Evolutionary conservation across 169 alveolate species (phyloP), one percentile per base, ranked within the genome.

Genomic region (Toxoplasma gondii): DNA sequence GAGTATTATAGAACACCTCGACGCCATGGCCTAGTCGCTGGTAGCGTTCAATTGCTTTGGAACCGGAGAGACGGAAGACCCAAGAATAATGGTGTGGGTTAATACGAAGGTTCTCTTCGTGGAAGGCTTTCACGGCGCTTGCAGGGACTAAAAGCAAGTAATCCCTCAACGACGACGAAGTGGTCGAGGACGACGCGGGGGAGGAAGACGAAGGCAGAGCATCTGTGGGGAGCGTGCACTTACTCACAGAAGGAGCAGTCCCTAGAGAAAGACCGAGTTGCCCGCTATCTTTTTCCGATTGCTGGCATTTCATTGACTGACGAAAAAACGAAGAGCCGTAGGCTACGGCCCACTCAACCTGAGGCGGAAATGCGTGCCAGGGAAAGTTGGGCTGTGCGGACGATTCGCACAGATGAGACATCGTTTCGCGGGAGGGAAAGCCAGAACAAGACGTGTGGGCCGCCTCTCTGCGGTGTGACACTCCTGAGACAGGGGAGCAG

Each of bases 1-100:
- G 90, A 10, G 90, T 39, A 31, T 82, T 82, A 38, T 82, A 82
- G 90, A 82, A 82, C 19, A 82, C 90, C 24, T 82, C 90, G 38
- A 82, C 90, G 64, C 90, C 90, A 17, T 36, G 90, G 39, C 90
- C 90, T 29, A 82, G 69, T 43, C 64, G 90, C 67, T 82, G 90
- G 67, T 29, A 82, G 38, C 41, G 10, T 22, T 17, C n/a, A 9
- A 44, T 31, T 9, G 54, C 27, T 29, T 29, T 12, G 7, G 90
- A 24, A 24, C 90, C 90, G 41, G 31, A 22, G 10, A 82, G 54
- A 7, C 90, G 54, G 90, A 82, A 82, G 27, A 49, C 34, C 90
- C 90, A 82, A 12, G 90, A 22, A 82, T 82, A 82, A 82, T 82
- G 90, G 7, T 38, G n/a, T 29, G 90, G 64, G 58, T 82, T 12